phyloP scores from a whole-genome alignment of 164 flowering plant species.

The Nymphaea thermarum region DNA sequence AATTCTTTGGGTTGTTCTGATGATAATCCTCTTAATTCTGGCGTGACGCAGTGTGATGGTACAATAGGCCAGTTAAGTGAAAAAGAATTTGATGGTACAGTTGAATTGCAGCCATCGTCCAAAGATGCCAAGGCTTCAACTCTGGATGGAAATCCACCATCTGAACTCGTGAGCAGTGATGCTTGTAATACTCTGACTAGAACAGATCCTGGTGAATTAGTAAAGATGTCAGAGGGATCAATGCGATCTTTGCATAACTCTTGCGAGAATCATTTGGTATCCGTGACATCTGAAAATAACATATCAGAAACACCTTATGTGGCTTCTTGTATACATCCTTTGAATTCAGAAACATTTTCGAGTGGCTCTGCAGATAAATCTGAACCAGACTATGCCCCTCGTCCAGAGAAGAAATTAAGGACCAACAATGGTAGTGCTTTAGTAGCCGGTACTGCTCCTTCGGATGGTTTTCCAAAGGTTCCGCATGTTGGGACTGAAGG shows the following conservation, averaged over 20 bases:
- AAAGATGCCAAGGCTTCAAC: constrained; percentile 9
- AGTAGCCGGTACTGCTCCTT: constrained; percentile 1
- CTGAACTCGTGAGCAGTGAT: constrained; percentile 15
- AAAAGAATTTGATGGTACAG: constrained; percentile 15
- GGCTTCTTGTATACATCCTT: not conserved
- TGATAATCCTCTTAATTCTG: not conserved
- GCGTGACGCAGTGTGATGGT: not conserved
- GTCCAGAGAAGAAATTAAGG: constrained; percentile 11
- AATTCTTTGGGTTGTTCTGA: not conserved
- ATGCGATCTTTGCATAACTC: too few relatives aligned
- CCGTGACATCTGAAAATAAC: not conserved
- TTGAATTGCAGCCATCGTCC: constrained; percentile 6
- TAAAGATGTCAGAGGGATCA: not conserved
- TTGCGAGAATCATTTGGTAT: not conserved
- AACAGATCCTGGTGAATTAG: not conserved
- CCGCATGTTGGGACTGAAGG: not conserved
- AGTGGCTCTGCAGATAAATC: not conserved
- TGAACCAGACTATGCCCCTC: not conserved
- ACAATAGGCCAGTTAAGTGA: constrained; percentile 9
- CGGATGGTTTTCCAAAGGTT: not conserved
- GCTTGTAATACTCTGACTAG: not conserved
- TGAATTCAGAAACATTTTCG: not conserved
- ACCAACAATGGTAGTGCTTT: constrained; percentile 4
- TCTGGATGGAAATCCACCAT: constrained; percentile 6
- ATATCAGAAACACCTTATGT: not conserved